Conservation (phyloP, 192 early-diverging fungal genomes). For the Backusella parvicylindrica region DNA sequence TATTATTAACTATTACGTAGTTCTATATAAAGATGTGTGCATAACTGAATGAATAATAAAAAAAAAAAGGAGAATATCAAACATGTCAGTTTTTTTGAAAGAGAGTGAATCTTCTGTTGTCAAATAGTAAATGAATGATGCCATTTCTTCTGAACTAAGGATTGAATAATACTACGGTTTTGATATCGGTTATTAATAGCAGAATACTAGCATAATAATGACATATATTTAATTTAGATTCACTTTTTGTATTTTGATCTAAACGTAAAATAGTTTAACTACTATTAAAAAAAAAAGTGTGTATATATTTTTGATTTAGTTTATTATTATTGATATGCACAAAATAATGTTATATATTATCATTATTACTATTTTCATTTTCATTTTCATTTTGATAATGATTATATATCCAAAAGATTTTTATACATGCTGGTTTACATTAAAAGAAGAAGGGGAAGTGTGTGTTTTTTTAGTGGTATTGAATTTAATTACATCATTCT, state of each 20-base stretch:
- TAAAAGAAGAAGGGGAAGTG: background rate
- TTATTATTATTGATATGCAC: background rate
- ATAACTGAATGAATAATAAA: too few species aligned
- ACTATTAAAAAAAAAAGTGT: background rate
- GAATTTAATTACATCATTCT: background rate
- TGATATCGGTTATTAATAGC: too few species aligned
- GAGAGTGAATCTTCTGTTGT: background rate
- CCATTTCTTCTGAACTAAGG: background rate
- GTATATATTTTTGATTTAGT: background rate
- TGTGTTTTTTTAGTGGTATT: background rate
- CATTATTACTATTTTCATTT: background rate
- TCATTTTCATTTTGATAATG: background rate
- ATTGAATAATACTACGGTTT: background rate
- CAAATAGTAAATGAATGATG: background rate
- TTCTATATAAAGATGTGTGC: too few species aligned
- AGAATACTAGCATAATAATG: slow-evolving; percentile 1
- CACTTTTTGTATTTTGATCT: background rate
- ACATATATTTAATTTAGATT: background rate
- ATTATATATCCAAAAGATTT: background rate
- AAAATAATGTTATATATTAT: background rate
- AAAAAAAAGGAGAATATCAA: background rate
- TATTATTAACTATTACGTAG: too few species aligned
- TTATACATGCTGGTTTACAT: background rate
- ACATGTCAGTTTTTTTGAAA: background rate
- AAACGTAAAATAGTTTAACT: background rate